Evolutionary conservation across 2,329 filamentous ascomycete genomes (phyloP).

Genomic region (Diaporthe sp.): DNA sequence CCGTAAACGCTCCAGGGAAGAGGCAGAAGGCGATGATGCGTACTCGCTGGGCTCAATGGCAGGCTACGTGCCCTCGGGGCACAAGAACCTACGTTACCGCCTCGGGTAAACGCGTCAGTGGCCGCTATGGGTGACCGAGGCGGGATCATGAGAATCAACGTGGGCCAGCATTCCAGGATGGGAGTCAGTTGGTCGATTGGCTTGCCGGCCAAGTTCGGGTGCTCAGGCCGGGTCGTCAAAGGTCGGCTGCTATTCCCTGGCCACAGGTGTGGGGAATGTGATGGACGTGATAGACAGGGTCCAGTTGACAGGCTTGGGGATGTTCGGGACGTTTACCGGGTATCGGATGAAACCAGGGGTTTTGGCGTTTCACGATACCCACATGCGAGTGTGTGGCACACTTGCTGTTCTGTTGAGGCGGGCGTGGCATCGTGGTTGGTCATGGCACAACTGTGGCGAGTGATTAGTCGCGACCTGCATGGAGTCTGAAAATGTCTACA

Average conservation of each 20-base stretch:
- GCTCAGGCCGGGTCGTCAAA: constrained; percentile 20
- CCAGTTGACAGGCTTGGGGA: constrained; percentile 32
- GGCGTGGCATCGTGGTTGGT: constrained; percentile 23
- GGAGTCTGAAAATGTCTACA: constrained; percentile 28
- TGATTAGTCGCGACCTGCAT: constrained; percentile 18
- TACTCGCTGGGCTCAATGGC: constrained; percentile 35
- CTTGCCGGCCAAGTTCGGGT: background rate
- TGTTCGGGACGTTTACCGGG: constrained; percentile 35
- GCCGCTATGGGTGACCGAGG: background rate
- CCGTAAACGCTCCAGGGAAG: constrained; percentile 38
- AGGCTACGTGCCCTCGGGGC: constrained; percentile 33
- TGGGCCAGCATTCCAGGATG: background rate
- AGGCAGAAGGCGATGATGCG: constrained; percentile 34
- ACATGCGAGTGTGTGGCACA: constrained; percentile 35
- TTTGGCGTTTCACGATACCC: constrained; percentile 40
- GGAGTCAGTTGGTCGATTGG: background rate
- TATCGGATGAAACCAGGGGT: constrained; percentile 34
- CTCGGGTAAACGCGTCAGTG: constrained; percentile 15
- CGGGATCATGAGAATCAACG: background rate
- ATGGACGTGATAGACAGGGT: constrained; percentile 16
- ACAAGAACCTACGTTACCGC: constrained; percentile 30
- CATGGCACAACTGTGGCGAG: constrained; percentile 21
- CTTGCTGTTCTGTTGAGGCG: constrained; percentile 14
- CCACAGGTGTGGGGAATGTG: constrained; percentile 8
- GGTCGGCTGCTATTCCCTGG: background rate